These are phyloP conservation scores for Sclerotinia minor DNA, from an alignment of 2,329 filamentous ascomycete genomes.

Conservation along the genomic window DNA sequence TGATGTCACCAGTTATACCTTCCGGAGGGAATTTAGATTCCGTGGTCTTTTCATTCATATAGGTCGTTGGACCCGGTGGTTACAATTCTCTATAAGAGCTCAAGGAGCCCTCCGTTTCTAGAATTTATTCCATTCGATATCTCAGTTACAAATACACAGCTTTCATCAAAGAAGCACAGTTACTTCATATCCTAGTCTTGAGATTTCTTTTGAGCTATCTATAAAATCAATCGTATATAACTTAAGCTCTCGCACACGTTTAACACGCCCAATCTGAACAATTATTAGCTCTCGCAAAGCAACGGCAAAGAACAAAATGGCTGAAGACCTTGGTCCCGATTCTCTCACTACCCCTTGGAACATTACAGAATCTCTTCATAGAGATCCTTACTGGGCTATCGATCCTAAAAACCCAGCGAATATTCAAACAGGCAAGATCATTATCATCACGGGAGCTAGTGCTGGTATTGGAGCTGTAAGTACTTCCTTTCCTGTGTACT, in stretches of 20 bases:
- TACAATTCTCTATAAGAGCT: not conserved
- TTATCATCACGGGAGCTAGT: conserved; percentile 37
- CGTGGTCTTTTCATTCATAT: not conserved
- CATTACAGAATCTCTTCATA: conserved; percentile 34
- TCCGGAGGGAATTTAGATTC: not conserved
- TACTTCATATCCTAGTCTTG: not conserved
- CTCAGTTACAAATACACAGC: not conserved
- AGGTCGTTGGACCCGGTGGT: not conserved
- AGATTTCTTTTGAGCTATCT: not conserved
- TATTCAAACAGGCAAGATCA: conserved; percentile 34
- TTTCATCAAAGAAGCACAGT: not conserved
- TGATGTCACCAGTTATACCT: no score
- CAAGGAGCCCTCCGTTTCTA: not conserved
- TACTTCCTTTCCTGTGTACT: not conserved
- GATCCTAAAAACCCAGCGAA: conserved; percentile 32
- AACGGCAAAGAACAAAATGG: not conserved
- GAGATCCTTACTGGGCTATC: conserved; percentile 37
- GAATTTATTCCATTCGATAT: not conserved
- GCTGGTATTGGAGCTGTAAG: conserved; percentile 40
- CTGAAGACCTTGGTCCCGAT: not conserved
- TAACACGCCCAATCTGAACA: not conserved
- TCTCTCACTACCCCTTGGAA: conserved; percentile 30
- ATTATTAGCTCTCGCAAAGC: not conserved
- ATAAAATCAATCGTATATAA: not conserved
- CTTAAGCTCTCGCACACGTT: not conserved